phyloP scores from a whole-genome alignment of 768 basidiomycete genomes.

The Tylopilus rubrobrunneus region DNA sequence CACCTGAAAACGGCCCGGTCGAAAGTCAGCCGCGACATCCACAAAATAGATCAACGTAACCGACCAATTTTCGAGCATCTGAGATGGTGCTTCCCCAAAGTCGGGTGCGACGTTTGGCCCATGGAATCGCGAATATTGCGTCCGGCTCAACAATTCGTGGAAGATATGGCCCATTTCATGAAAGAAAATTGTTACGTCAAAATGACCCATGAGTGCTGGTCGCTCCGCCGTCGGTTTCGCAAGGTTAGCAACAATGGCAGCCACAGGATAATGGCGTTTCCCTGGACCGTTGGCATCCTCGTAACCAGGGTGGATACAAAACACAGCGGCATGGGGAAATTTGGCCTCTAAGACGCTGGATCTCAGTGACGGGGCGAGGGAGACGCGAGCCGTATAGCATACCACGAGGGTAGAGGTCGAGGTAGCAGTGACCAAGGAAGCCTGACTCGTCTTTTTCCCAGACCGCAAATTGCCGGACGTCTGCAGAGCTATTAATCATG shows the following conservation, averaged over 20 bases:
- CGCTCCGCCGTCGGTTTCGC: constrained; percentile 76
- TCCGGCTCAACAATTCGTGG: constrained; percentile 63
- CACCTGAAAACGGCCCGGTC: constrained; percentile 40
- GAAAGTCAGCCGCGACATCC: background rate
- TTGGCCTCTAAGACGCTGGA: constrained; percentile 48
- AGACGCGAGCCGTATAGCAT: background rate
- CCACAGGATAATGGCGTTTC: constrained; percentile 63
- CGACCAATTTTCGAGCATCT: constrained; percentile 89
- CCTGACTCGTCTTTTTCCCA: constrained; percentile 74
- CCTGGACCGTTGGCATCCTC: constrained; percentile 39
- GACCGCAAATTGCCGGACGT: constrained; percentile 77
- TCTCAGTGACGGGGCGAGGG: background rate
- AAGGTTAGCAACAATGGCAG: constrained; percentile 85
- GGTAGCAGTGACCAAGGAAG: constrained; percentile 81
- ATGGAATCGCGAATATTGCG: constrained; percentile 73
- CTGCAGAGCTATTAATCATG: constrained; percentile 29
- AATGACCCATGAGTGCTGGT: constrained; percentile 80
- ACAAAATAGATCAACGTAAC: constrained; percentile 1
- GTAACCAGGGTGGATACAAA: constrained; percentile 67
- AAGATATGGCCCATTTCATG: constrained; percentile 82
- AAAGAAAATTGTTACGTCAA: constrained; percentile 84
- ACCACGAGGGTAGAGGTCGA: constrained; percentile 84
- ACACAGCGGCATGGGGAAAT: constrained; percentile 82
- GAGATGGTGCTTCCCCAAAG: constrained; percentile 86
- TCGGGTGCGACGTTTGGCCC: constrained; percentile 75